phyloP scores from a whole-genome alignment of 306 rosid genomes.

The Cicer bijugum region DNA sequence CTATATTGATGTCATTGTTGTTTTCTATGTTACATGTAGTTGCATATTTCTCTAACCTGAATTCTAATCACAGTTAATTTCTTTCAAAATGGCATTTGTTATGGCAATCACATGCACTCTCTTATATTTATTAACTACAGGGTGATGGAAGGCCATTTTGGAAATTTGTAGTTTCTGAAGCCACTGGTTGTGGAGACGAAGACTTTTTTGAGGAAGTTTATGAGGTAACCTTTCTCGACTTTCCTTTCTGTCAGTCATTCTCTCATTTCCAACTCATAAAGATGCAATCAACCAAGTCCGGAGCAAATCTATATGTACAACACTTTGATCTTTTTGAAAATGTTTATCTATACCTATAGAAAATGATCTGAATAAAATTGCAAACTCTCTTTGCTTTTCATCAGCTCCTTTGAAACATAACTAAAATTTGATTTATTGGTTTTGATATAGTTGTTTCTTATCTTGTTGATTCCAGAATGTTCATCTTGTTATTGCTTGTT shows the following conservation, averaged over 20 bases:
- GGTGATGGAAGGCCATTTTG: slow-evolving; percentile 99
- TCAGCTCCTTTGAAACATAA: slow-evolving; percentile 34
- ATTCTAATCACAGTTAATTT: slow-evolving; percentile 23
- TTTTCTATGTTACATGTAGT: slow-evolving; percentile 11
- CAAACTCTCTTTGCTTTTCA: slow-evolving; percentile 20
- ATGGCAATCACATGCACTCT: slow-evolving; percentile 12
- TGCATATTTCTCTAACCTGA: slow-evolving; percentile 14
- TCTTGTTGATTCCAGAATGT: slow-evolving; percentile 35
- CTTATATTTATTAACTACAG: slow-evolving; percentile 49
- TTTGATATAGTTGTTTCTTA: slow-evolving; percentile 30
- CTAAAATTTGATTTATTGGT: slow-evolving; percentile 24
- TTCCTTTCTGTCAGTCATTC: slow-evolving; percentile 16
- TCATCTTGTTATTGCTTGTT: background rate
- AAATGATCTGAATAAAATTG: slow-evolving; percentile 15
- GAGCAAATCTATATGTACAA: slow-evolving; percentile 10
- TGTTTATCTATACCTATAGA: slow-evolving; percentile 5
- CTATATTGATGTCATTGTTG: slow-evolving; percentile 27
- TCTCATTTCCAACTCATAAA: slow-evolving; percentile 21
- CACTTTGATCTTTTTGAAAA: slow-evolving; percentile 2
- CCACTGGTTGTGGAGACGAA: slow-evolving; percentile 79
- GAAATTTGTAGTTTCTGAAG: slow-evolving; percentile 92
- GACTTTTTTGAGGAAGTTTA: slow-evolving; percentile 88
- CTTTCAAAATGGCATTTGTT: slow-evolving; percentile 26
- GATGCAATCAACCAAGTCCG: slow-evolving; percentile 11
- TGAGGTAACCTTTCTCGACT: slow-evolving; percentile 58